These are phyloP conservation scores for Venturia aucupariae DNA, from an alignment of 2,329 filamentous ascomycete species.

Conservation along the genomic window DNA sequence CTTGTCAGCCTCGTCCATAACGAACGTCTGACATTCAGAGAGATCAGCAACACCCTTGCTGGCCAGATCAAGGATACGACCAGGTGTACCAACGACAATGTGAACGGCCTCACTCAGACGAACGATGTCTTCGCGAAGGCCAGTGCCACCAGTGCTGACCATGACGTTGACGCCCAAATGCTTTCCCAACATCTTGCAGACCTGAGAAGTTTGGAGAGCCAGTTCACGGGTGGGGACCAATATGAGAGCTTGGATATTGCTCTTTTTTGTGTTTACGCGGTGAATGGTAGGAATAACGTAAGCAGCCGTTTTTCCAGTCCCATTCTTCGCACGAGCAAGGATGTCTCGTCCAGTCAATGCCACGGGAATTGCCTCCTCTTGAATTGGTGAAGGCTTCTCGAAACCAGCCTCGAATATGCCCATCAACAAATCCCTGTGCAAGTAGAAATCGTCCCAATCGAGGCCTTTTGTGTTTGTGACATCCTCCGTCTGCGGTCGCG, in stretches of 20 bases:
- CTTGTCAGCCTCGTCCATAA: slow-evolving; percentile 99
- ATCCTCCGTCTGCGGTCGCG: slow-evolving; percentile 84
- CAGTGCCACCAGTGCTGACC: slow-evolving; percentile 96
- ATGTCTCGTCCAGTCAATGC: slow-evolving; percentile 92
- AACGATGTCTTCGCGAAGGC: slow-evolving; percentile 91
- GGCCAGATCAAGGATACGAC: slow-evolving; percentile 89
- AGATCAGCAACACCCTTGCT: slow-evolving; percentile 95
- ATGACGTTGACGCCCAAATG: slow-evolving; percentile 97
- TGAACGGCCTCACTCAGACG: slow-evolving; percentile 90
- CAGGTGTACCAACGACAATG: slow-evolving; percentile 94
- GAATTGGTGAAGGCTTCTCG: slow-evolving; percentile 96
- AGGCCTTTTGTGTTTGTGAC: slow-evolving; percentile 96
- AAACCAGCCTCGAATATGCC: slow-evolving; percentile 98
- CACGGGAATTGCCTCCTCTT: slow-evolving; percentile 98
- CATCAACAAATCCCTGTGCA: slow-evolving; percentile 95
- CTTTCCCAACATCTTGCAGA: slow-evolving; percentile 97
- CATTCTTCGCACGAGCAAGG: slow-evolving; percentile 93
- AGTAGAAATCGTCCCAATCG: slow-evolving; percentile 93
- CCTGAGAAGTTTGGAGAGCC: slow-evolving; percentile 95
- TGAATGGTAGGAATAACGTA: slow-evolving; percentile 95
- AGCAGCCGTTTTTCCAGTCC: slow-evolving; percentile 95
- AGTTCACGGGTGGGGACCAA: slow-evolving; percentile 94
- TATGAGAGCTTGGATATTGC: slow-evolving; percentile 93
- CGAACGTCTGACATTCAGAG: slow-evolving; percentile 92
- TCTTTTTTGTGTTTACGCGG: slow-evolving; percentile 91